phyloP scores from a whole-genome alignment of 225 moss, liverwort and hornwort species.

The Takakia lepidozioides region DNA sequence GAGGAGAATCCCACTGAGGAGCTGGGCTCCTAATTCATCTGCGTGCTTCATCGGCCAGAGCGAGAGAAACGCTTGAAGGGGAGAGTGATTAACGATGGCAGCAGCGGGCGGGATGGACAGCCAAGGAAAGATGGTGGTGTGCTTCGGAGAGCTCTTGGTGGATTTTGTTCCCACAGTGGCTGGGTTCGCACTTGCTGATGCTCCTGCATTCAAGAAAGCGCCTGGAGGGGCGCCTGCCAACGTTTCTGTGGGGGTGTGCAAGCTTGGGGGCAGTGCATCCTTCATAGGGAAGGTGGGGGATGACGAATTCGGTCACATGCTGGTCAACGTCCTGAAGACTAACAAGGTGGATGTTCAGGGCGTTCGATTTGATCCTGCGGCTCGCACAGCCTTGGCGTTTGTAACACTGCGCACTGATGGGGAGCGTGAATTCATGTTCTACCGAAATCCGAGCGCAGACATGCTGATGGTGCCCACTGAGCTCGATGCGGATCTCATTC shows the following conservation, averaged over 20 bases:
- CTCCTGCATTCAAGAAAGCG: conserved; percentile 31
- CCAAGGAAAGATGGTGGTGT: no score
- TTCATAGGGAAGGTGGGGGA: conserved; percentile 50
- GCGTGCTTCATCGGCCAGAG: no score
- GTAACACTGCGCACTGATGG: conserved; percentile 26
- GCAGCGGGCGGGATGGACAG: no score
- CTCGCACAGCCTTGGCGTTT: conserved; percentile 47
- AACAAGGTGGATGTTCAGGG: conserved; percentile 27
- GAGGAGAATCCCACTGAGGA: no score
- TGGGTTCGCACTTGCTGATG: conserved; percentile 30
- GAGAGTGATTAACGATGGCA: no score
- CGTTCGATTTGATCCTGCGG: conserved; percentile 3
- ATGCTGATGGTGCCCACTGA: conserved; percentile 18
- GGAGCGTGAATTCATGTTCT: no score
- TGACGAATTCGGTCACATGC: conserved; percentile 40
- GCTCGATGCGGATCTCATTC: conserved; percentile 21
- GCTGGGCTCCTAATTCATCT: no score
- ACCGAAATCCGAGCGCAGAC: conserved; percentile 45
- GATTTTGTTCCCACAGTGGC: conserved; percentile 42
- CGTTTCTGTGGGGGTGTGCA: conserved; percentile 43
- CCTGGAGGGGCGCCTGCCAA: conserved; percentile 55
- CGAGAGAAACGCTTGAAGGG: no score
- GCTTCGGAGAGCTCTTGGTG: conserved; percentile 42
- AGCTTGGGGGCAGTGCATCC: conserved; percentile 31
- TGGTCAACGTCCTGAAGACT: conserved; percentile 7